Percentiles rank a stretch among this genome's conserved stretches.
These are phyloP conservation scores for Coemansia sp. DNA, from an alignment of 192 early-diverging fungal genomes.

Conservation along the genomic window DNA sequence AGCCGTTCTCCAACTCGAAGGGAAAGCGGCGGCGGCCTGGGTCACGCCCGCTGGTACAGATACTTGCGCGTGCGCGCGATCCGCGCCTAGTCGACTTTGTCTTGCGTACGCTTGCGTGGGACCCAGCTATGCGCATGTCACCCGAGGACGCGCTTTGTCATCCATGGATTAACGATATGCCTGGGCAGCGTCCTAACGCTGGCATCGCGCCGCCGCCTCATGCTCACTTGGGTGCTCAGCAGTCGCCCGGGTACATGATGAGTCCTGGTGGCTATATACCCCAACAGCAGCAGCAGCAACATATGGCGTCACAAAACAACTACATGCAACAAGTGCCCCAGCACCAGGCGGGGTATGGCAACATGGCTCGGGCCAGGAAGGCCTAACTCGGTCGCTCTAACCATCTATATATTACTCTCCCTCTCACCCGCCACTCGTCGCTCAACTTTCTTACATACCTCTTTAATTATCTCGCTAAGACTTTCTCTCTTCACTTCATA, in stretches of 20 bases:
- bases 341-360: constrained; percentile 33
- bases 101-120: constrained; percentile 80
- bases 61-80: constrained; percentile 72
- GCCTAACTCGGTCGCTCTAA: constrained; percentile 9
- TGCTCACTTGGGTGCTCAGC: constrained; percentile 25
- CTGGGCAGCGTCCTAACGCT: constrained; percentile 32
- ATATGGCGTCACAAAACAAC: constrained; percentile 12
- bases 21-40: constrained; percentile 83
- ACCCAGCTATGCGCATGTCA: constrained; percentile 83
- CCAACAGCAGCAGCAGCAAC: constrained; percentile 19
- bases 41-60: constrained; percentile 71
- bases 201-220: not conserved
- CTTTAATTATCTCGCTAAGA: not conserved
- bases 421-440: not conserved
- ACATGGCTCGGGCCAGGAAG: constrained; percentile 43
- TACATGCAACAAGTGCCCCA: constrained; percentile 27
- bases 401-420: not conserved
- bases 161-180: constrained; percentile 74
- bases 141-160: constrained; percentile 85
- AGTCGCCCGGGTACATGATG: constrained; percentile 42
- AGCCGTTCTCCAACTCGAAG: constrained; percentile 73
- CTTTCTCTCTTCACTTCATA: not conserved
- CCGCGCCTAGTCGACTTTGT: constrained; percentile 86
- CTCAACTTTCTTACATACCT: not conserved
- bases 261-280: constrained; percentile 14